Conservation (phyloP, 2,329 filamentous ascomycete genomes). For the Claviceps capensis region DNA sequence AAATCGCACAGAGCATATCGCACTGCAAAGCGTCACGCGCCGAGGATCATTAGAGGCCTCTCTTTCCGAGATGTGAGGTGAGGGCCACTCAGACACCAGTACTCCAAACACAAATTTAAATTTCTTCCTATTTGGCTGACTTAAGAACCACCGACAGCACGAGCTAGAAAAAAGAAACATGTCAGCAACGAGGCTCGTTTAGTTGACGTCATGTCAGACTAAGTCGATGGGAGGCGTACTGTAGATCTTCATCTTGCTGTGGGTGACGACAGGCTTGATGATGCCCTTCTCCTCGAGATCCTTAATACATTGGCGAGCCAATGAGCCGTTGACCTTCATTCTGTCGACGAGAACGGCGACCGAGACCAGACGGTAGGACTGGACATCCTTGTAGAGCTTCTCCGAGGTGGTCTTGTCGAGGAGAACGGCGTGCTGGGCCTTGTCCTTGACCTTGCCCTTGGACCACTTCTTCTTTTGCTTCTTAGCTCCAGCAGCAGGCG, state of each 20-base stretch:
- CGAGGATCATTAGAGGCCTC: slow-evolving; percentile 14
- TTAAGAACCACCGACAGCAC: slow-evolving; percentile 43
- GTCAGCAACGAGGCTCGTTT: background rate
- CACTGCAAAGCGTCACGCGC: too few relatives aligned
- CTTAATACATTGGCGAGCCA: slow-evolving; percentile 76
- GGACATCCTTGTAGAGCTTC: slow-evolving; percentile 99
- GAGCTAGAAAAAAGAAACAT: slow-evolving; percentile 30
- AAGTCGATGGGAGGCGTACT: slow-evolving; percentile 37
- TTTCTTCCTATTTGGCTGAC: slow-evolving; percentile 18
- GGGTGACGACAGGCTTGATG: slow-evolving; percentile 94
- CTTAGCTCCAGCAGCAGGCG: slow-evolving; percentile 33
- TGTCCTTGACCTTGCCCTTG: slow-evolving; percentile 86
- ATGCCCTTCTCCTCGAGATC: slow-evolving; percentile 96
- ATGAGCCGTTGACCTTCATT: slow-evolving; percentile 99
- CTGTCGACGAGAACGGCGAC: slow-evolving; percentile 97
- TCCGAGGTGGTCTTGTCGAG: slow-evolving; percentile 96
- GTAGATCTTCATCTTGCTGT: slow-evolving; percentile 99
- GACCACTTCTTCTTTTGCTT: slow-evolving; percentile 41
- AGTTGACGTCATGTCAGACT: background rate
- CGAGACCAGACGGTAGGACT: slow-evolving; percentile 99
- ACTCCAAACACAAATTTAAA: slow-evolving; percentile 22
- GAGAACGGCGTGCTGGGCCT: slow-evolving; percentile 98
- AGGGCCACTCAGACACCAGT: slow-evolving; percentile 25
- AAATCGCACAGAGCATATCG: slow-evolving; percentile 18
- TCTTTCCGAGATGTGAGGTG: slow-evolving; percentile 20